These are phyloP conservation scores for Capronia epimyces DNA, from an alignment of 2,329 filamentous ascomycete genomes.

Conservation along the genomic window DNA sequence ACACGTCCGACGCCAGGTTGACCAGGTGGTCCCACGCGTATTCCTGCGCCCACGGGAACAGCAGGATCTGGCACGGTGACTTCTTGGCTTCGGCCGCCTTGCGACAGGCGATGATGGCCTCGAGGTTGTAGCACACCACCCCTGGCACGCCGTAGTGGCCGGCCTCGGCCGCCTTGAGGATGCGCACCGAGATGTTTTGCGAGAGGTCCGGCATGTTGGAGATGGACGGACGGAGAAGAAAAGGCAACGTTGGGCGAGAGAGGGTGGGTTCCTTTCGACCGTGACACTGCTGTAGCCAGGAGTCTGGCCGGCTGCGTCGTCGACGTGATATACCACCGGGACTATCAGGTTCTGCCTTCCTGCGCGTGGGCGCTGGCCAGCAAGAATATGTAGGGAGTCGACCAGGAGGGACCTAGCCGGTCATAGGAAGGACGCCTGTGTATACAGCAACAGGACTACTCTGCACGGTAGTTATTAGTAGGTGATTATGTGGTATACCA, in stretches of 20 bases:
- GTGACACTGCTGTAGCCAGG: too few relatives aligned
- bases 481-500: too few relatives aligned
- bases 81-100: conserved; percentile 62
- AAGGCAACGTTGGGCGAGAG: not conserved
- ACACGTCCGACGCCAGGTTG: conserved; percentile 52
- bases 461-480: too few relatives aligned
- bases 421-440: too few relatives aligned
- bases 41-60: conserved; percentile 68
- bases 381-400: too few relatives aligned
- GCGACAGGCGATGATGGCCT: conserved; percentile 64
- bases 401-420: too few relatives aligned
- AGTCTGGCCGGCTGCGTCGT: too few relatives aligned
- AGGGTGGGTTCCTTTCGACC: too few relatives aligned
- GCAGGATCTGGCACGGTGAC: conserved; percentile 64
- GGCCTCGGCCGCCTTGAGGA: conserved; percentile 31
- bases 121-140: conserved; percentile 55
- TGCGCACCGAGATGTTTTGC: conserved; percentile 31
- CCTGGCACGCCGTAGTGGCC: conserved; percentile 26
- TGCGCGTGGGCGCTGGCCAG: too few relatives aligned
- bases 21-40: conserved; percentile 57
- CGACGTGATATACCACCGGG: too few relatives aligned
- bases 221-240: not conserved
- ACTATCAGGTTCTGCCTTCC: too few relatives aligned
- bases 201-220: conserved; percentile 20
- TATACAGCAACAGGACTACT: too few relatives aligned